A percentile compares a stretch with the other conserved stretches of the same genome.
phyloP scores from a whole-genome alignment of 257 asterid species.

The Echium plantagineum region DNA sequence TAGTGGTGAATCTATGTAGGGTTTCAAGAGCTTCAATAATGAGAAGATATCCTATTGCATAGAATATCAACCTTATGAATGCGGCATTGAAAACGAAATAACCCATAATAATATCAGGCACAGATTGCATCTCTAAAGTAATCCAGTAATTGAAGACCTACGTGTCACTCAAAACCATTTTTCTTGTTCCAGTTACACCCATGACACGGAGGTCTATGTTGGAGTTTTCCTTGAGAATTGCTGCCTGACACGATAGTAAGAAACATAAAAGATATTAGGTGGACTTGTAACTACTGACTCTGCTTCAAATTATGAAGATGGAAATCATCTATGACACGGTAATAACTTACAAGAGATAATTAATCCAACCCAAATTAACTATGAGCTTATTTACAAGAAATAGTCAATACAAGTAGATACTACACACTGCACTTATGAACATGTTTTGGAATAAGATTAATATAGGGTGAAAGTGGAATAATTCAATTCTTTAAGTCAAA shows the following conservation, averaged over 20 bases:
- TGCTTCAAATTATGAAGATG: slow-evolving; percentile 1
- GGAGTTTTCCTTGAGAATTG: slow-evolving; percentile 82
- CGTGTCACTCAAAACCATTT: slow-evolving; percentile 75
- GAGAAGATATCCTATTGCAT: too few species aligned
- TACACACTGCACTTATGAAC: too few species aligned
- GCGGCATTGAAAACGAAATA: neutral
- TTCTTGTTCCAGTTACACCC: slow-evolving; percentile 77
- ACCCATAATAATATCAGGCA: neutral
- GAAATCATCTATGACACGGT: neutral
- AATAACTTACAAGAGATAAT: neutral
- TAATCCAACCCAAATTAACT: too few species aligned
- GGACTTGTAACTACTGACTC: slow-evolving; percentile 4
- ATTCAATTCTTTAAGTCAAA: too few species aligned
- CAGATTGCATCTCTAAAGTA: too few species aligned
- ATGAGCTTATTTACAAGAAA: too few species aligned
- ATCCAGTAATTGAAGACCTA: slow-evolving; percentile 27
- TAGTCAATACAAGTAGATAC: too few species aligned
- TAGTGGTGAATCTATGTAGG: neutral
- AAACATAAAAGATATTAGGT: neutral
- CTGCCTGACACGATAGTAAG: slow-evolving; percentile 44
- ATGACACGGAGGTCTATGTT: slow-evolving; percentile 92
- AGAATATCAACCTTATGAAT: too few species aligned
- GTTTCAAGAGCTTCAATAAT: neutral
- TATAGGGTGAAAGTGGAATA: too few species aligned
- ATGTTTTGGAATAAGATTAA: too few species aligned